Percentiles rank a stretch among this genome's conserved stretches.
Conservation (phyloP, 352 stramenopile species). For the Sclerospora graminicola region DNA sequence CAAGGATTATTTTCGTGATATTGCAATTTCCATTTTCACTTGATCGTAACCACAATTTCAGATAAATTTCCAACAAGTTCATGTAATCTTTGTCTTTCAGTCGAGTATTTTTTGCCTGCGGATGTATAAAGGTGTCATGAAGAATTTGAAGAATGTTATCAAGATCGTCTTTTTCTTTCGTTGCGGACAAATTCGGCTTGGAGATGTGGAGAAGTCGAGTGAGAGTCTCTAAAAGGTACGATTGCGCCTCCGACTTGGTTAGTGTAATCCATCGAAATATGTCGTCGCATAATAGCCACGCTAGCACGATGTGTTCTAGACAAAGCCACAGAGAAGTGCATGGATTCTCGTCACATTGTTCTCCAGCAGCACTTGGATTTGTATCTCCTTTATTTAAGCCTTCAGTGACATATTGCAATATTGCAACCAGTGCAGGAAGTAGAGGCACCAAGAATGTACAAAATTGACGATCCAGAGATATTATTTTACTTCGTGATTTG, state of each 20-base stretch:
- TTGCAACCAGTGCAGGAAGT: conserved; percentile 20
- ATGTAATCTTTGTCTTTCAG: too few species aligned
- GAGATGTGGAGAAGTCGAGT: conserved; percentile 13
- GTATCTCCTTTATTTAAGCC: not conserved
- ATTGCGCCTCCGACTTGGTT: conserved; percentile 24
- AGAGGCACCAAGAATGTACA: conserved; percentile 24
- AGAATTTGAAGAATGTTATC: too few species aligned
- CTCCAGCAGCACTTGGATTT: not conserved
- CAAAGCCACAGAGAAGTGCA: conserved; percentile 25
- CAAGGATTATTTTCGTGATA: too few species aligned
- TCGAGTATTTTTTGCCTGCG: too few species aligned
- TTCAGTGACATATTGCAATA: conserved; percentile 2
- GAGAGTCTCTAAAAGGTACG: conserved; percentile 24
- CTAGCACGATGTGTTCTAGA: conserved; percentile 23
- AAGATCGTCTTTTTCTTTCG: too few species aligned
- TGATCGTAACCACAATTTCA: too few species aligned
- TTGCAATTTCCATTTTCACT: too few species aligned
- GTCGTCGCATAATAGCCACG: conserved; percentile 49
- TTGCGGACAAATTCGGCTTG: too few species aligned
- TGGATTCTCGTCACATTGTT: not conserved
- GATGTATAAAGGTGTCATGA: too few species aligned
- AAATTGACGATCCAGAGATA: conserved; percentile 31
- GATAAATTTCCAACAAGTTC: too few species aligned
- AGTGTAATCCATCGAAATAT: conserved; percentile 68
- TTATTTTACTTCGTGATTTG: too few species aligned